phyloP scores from a whole-genome alignment of 164 flowering plant genomes.

The Nymphaea colorata region DNA sequence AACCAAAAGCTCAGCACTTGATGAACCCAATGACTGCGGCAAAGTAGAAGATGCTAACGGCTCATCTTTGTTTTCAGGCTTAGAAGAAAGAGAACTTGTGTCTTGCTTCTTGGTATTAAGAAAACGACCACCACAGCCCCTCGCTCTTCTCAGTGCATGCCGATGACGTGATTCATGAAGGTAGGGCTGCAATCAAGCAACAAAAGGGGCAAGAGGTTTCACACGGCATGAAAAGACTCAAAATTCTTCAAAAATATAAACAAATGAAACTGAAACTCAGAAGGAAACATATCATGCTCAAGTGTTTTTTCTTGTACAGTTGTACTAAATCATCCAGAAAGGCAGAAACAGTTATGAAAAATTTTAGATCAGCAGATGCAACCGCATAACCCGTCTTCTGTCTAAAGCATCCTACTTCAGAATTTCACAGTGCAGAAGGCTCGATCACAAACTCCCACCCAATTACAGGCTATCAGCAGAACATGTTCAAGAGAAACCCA shows the following conservation, averaged over 20 bases:
- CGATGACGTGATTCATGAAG: slow-evolving; percentile 94
- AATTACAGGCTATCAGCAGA: too few relatives aligned
- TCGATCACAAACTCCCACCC: too few relatives aligned
- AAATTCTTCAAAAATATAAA: too few relatives aligned
- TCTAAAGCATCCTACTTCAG: too few relatives aligned
- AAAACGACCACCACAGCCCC: slow-evolving; percentile 88
- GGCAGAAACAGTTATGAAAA: background rate
- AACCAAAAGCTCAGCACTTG: slow-evolving; percentile 32
- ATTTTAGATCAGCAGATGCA: background rate
- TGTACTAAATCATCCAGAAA: background rate
- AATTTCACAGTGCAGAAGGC: too few relatives aligned
- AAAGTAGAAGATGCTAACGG: slow-evolving; percentile 14
- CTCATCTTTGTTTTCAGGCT: slow-evolving; percentile 15
- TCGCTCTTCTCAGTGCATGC: slow-evolving; percentile 80
- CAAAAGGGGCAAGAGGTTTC: background rate
- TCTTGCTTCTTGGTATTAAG: slow-evolving; percentile 54
- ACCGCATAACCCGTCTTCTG: background rate
- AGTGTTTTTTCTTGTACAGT: background rate
- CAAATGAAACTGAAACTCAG: background rate
- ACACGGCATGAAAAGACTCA: background rate
- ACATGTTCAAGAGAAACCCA: too few relatives aligned
- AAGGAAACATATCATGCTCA: background rate
- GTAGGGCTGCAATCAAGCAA: slow-evolving; percentile 49
- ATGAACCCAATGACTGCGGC: slow-evolving; percentile 26
- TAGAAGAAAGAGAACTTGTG: slow-evolving; percentile 12